phyloP scores from a whole-genome alignment of 2,329 filamentous ascomycete genomes.

The Didymella lethalis region DNA sequence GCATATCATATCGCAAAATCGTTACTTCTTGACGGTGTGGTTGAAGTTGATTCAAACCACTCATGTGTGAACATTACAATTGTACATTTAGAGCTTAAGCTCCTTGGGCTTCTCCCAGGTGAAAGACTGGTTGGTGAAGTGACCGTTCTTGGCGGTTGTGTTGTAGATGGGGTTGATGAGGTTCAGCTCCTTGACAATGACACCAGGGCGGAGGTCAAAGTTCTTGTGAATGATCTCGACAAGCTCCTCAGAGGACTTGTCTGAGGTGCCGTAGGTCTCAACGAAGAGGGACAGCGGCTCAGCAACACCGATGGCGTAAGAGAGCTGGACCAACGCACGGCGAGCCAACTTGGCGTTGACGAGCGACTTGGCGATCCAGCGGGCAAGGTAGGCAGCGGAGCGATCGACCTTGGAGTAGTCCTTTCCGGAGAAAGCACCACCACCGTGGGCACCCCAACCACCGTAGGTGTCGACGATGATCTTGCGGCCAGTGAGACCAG shows the following conservation, averaged over 20 bases:
- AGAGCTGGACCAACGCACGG: constrained; percentile 94
- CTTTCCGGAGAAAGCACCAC: constrained; percentile 99
- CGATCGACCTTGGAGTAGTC: constrained; percentile 99
- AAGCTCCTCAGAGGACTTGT: constrained; percentile 88
- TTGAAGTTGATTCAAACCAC: constrained; percentile 54
- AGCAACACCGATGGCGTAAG: constrained; percentile 98
- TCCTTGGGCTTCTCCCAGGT: constrained; percentile 97
- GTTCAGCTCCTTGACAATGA: constrained; percentile 97
- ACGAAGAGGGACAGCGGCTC: constrained; percentile 98
- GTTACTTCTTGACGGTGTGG: constrained; percentile 43
- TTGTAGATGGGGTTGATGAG: constrained; percentile 96
- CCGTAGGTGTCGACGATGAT: constrained; percentile 99
- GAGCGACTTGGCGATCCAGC: constrained; percentile 99
- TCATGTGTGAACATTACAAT: constrained; percentile 41
- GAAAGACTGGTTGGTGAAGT: constrained; percentile 99
- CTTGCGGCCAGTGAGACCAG: constrained; percentile 97
- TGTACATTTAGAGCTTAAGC: constrained; percentile 79
- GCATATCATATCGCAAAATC: constrained; percentile 44
- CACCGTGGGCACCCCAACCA: constrained; percentile 99
- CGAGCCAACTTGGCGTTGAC: constrained; percentile 88
- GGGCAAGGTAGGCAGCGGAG: constrained; percentile 94
- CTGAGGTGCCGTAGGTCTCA: constrained; percentile 94
- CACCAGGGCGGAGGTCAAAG: constrained; percentile 97
- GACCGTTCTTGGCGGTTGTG: constrained; percentile 98
- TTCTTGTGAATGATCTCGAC: constrained; percentile 93